Base-by-base conservation (phyloP, 2,329 filamentous ascomycete genomes). In the Aspergillus pseudonomiae region DNA sequence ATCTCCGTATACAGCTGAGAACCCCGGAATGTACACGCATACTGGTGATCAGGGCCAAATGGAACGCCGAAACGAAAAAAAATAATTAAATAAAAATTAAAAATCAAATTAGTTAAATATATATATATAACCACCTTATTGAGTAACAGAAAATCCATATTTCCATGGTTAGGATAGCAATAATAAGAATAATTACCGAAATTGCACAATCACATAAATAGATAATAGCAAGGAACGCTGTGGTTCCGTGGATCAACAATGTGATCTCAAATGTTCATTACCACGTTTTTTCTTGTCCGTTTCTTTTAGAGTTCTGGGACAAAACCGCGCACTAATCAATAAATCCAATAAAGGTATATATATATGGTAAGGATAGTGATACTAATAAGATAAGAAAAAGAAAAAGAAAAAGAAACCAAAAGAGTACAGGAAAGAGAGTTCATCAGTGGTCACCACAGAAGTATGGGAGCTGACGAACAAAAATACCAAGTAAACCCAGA, bases 1-100 rank as follows among this genome's bases (percentile, higher is more conserved):
- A 48, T 52, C 59, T 60, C 45, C 43, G 50, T 32, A 46, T 54
- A 45, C 59, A 41, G 36, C 14, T 39, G 34, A 36, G 34, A 16
- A 41, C 19, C 36, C 26, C 16, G 12, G n/a, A 3, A 14, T 12
- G 43, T 34, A 34, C 32, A 52, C 46, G 36, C 34, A 63, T 32
- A 55, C 16, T 55, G 9, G n/a, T 24, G 19, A n/a, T 24, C 11
- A 45, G 4, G n/a, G 24, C n/a, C 39, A 41, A 16, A 36, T 36
- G 34, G 45, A 39, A 36, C n/a, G 16, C n/a, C 45, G 14, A 36
- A 26, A 36, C 50, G 30, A n/a, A 58, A 24, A n/a, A 26, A 36
- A 19, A 24, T 24, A 24, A 24, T n/a, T n/a, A n/a, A n/a, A n/a
- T n/a, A n/a, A 26, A 36, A 19, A 24, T 24, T 1, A 24, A 24